These are phyloP conservation scores for Herpetospermum pedunculosum DNA, from an alignment of 306 rosid species.

Conservation along the genomic window DNA sequence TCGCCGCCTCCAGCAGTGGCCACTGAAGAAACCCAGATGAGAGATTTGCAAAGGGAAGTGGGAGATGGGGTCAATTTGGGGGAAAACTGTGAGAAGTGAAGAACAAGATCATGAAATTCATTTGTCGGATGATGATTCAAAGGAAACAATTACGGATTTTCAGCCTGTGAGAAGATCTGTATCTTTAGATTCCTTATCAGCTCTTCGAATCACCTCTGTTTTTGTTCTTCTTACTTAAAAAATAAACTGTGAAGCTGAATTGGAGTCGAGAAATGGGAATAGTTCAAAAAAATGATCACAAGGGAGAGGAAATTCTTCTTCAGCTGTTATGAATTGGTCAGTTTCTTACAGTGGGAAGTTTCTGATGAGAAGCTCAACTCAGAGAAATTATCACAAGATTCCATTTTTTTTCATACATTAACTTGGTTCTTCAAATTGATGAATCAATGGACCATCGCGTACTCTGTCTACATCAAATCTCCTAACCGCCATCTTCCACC, in stretches of 20 bases:
- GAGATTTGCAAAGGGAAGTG: too few species aligned
- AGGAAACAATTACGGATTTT: not conserved
- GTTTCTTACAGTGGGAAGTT: slow-evolving; percentile 45
- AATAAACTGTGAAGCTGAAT: not conserved
- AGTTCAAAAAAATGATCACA: not conserved
- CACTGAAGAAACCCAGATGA: not conserved
- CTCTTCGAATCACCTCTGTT: slow-evolving; percentile 22
- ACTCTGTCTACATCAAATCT: slow-evolving; percentile 18
- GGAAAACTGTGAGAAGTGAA: slow-evolving; percentile 9
- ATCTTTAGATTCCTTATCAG: slow-evolving; percentile 47
- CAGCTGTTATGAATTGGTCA: slow-evolving; percentile 54
- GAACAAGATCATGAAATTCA: not conserved
- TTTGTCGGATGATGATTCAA: not conserved
- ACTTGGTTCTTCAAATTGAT: slow-evolving; percentile 10
- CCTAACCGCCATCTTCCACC: slow-evolving; percentile 10
- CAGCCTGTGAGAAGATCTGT: slow-evolving; percentile 42
- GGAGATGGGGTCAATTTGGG: not conserved
- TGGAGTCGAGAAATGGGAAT: not conserved
- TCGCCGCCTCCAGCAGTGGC: not conserved
- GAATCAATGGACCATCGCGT: slow-evolving; percentile 25
- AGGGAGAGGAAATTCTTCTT: slow-evolving; percentile 18
- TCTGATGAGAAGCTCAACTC: not conserved
- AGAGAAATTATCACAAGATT: too few species aligned
- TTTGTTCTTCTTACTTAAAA: not conserved
- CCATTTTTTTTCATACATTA: too few species aligned